Base-by-base conservation (phyloP, 169 alveolate species). In the Plasmodium gonderi region DNA sequence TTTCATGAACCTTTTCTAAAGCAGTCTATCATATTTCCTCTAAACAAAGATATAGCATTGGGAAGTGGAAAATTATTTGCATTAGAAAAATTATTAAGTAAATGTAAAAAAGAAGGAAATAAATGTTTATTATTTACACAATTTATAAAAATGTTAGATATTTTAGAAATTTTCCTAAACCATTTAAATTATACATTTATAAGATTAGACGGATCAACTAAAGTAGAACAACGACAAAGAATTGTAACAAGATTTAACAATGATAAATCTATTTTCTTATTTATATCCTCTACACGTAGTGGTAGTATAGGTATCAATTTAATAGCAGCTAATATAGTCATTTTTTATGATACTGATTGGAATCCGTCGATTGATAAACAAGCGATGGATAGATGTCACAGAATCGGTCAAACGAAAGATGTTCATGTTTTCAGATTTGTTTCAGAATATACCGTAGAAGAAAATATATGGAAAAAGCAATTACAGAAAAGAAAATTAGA, bases 351-450 rank as follows among this genome's bases (percentile, higher is more conserved):
- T 90, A 98, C 99, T 0, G 99, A 98, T 94, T 99, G 99, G 99
- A 99, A 99, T 92, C 99, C 99, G 5, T 99, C 99, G 5, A 98
- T 99, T 99, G 99, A 99, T 95, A 97, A 99, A 80, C 99, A 99
- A 92, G 99, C 99, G 2, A 98, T 98, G 98, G 99, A 99, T 91
- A 95, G 99, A 69, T 98, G 99, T 82, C 99, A 99, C 87, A 91
- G 99, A 76, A 99, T 99, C 31, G 99, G 99, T 0, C 99, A 99
- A 95, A 98, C 99, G 0, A 97, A 99, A 79, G 99, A 98, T 49
- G 99, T 99, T 14, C 98, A 98, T 77, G 99, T 99, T 31, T 99
- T 98, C 94, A 95, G 99, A 77, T 95, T 99, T 64, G 97, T 99
- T 69, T 97, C 99, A 82, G 98, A 97, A 81, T 98, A 98, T 91